Conservation (phyloP, 1,284 basidiomycete genomes). For the Boletus hoseneyae region DNA sequence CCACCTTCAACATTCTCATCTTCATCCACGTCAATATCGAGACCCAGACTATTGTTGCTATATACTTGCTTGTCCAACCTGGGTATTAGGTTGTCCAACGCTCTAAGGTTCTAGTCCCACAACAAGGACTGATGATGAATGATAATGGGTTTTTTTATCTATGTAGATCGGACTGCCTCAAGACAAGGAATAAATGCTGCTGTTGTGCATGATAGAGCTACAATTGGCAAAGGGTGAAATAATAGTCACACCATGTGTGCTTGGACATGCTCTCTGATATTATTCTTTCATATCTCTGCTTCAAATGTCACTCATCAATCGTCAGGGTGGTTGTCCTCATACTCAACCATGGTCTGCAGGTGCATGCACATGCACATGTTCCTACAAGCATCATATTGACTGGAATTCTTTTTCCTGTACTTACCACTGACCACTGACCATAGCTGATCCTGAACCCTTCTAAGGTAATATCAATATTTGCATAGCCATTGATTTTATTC, state of each 20-base stretch:
- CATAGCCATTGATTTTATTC: constrained; percentile 75
- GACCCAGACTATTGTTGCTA: too few relatives aligned
- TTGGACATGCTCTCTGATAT: too few relatives aligned
- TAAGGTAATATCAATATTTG: constrained; percentile 79
- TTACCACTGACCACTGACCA: background rate
- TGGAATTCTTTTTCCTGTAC: background rate
- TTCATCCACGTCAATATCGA: too few relatives aligned
- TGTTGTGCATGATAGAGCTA: constrained; percentile 73
- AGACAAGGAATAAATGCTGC: constrained; percentile 63
- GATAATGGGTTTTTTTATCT: background rate
- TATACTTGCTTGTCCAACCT: too few relatives aligned
- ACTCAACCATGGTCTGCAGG: constrained; percentile 65
- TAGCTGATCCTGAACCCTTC: constrained; percentile 76
- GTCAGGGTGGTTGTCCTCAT: constrained; percentile 77
- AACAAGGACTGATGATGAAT: too few relatives aligned
- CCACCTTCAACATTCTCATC: too few relatives aligned
- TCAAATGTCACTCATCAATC: background rate
- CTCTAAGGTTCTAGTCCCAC: too few relatives aligned
- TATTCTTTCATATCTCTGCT: too few relatives aligned
- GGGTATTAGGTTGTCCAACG: too few relatives aligned
- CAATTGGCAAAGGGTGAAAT: constrained; percentile 69
- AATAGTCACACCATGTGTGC: constrained; percentile 75
- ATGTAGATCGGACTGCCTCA: constrained; percentile 76
- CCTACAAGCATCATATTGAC: too few relatives aligned
- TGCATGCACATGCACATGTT: constrained; percentile 30